Percentiles rank a stretch among this genome's conserved stretches.
These are phyloP conservation scores for Hysterium pulicare DNA, from an alignment of 2,329 filamentous ascomycete species.

Conservation along the genomic window DNA sequence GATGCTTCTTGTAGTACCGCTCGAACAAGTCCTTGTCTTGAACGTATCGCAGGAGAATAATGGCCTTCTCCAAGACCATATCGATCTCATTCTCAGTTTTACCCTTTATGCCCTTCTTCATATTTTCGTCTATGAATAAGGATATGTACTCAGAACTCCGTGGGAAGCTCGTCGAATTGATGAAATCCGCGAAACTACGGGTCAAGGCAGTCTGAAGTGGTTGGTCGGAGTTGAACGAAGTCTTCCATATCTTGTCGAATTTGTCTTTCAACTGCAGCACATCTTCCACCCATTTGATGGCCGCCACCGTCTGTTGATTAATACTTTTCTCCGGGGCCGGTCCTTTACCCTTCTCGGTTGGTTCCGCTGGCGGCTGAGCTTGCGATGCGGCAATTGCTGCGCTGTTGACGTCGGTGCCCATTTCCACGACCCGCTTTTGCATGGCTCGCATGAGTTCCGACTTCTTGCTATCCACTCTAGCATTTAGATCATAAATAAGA, in stretches of 20 bases:
- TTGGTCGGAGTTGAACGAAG: conserved; percentile 72
- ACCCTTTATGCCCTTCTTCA: conserved; percentile 89
- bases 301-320: conserved; percentile 79
- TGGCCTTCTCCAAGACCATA: conserved; percentile 79
- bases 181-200: conserved; percentile 85
- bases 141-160: conserved; percentile 90
- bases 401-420: conserved; percentile 81
- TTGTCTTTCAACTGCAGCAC: conserved; percentile 82
- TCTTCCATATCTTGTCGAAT: conserved; percentile 74
- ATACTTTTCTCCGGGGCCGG: conserved; percentile 46
- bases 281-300: conserved; percentile 93
- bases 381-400: conserved; percentile 54
- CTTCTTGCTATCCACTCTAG: conserved; percentile 73
- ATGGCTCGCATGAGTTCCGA: conserved; percentile 66
- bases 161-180: conserved; percentile 69
- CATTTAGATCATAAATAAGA: conserved; percentile 77
- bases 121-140: conserved; percentile 92
- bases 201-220: conserved; percentile 78
- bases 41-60: conserved; percentile 81
- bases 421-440: conserved; percentile 70
- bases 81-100: conserved; percentile 90
- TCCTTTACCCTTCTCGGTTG: conserved; percentile 51
- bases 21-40: conserved; percentile 94
- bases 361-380: conserved; percentile 46
- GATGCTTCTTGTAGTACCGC: conserved; percentile 95